Evolutionary conservation across 805 yeast species (phyloP), one percentile per base, ranked within the genome.

Genomic region (Teunomyces aglyptinius): DNA sequence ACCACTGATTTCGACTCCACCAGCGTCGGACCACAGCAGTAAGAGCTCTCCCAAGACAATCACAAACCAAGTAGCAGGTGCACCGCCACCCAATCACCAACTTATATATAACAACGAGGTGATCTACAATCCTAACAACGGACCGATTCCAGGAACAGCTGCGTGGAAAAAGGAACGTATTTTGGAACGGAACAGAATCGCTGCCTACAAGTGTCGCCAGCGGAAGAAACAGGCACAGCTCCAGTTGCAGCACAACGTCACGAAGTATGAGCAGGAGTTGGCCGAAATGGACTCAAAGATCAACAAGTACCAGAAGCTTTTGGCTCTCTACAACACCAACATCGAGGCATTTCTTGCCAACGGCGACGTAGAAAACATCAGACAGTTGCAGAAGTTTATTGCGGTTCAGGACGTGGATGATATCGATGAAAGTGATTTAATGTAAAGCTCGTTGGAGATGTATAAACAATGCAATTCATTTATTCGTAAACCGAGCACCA

Each of bases 161-260:
- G 87, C 68, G 64, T 87, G 71, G 96, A 88, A 67, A 78, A 85
- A 68, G 50, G 85, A 82, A 22, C 62, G 86, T 40, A 57, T 82
- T 15, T 61, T 82, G 46, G 86, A 82, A 55, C 64, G 88, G 45
- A 82, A 82, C 56, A 64, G 88, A 49, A 70, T 82, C n/a, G 88
- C 88, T 0, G 88, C 88, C 0, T 76, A 81, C 26, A 82, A 81
- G 56, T 82, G 88, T 65, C 72, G 88, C 53, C 85, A 82, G 55
- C 68, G 86, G 34, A 82, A 82, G 63, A 83, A 83, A 55, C 79
- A 82, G 45, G 83, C 88, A 1, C 92, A 85, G 56, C 73, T 78
- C 48, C 82, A 83, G 60, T 63, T 86, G 50, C 85, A 83, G 58
- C 79, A 75, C 49, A 85, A 82, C 55, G 77, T 82, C 31, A 77